Conservation (phyloP, 176 grass and related monocot species). For the Triticum timopheevii region DNA sequence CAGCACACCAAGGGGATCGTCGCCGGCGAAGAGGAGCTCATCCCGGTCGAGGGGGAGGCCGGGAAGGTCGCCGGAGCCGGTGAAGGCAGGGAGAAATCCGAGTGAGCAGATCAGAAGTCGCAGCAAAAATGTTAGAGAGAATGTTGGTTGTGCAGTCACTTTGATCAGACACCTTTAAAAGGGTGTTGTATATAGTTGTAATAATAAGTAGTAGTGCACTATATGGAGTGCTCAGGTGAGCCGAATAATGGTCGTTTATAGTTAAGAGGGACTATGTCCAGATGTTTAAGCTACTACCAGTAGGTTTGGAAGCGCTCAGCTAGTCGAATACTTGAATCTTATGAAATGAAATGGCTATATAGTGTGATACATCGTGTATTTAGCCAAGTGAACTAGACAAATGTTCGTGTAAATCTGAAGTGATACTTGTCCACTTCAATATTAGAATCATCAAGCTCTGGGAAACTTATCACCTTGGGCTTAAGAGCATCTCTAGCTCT, state of each 20-base stretch:
- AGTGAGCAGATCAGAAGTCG: not conserved
- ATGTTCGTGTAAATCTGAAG: no score
- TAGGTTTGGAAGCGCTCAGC: not conserved
- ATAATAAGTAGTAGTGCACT: not conserved
- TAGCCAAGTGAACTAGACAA: no score
- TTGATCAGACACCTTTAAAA: no score
- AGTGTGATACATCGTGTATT: no score
- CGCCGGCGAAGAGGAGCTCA: slow-evolving; percentile 52
- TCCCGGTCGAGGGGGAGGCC: not conserved
- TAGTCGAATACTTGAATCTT: no score
- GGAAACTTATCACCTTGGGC: no score
- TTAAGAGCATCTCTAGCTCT: no score
- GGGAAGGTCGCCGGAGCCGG: not conserved
- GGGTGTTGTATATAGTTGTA: not conserved
- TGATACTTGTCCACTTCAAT: no score
- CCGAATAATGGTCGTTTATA: not conserved
- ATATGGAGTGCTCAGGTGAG: not conserved
- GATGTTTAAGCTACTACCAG: not conserved
- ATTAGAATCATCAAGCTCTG: no score
- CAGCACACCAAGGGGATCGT: slow-evolving; percentile 61
- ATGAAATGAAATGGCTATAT: no score
- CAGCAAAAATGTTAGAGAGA: not conserved
- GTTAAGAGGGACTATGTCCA: not conserved
- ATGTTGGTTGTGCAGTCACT: not conserved
- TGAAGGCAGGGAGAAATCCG: slow-evolving; percentile 27